phyloP scores from a whole-genome alignment of 1,284 basidiomycete species.

The Spongiforma sp. region DNA sequence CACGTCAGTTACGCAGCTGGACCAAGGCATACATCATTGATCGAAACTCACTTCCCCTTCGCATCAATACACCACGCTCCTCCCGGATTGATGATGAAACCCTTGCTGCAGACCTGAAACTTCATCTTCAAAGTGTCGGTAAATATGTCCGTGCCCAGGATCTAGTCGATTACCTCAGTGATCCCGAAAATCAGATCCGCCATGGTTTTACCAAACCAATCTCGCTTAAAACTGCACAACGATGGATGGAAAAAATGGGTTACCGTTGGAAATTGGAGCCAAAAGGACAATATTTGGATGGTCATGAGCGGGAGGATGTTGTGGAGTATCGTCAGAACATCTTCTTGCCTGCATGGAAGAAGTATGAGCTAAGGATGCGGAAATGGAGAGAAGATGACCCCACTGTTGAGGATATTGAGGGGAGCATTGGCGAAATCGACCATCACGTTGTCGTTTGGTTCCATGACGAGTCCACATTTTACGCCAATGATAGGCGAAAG shows the following conservation, averaged over 20 bases:
- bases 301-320: background rate
- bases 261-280: background rate
- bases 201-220: background rate
- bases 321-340: background rate
- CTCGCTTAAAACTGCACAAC: background rate
- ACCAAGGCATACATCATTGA: background rate
- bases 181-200: background rate
- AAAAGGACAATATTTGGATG: background rate
- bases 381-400: background rate
- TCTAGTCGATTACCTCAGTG: background rate
- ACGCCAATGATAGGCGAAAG: background rate
- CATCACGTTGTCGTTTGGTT: background rate
- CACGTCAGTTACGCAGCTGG: background rate
- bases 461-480: background rate
- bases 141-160: background rate
- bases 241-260: background rate
- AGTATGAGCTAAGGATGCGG: background rate
- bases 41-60: background rate
- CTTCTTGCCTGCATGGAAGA: background rate
- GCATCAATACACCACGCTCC: background rate
- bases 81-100: background rate
- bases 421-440: too few relatives aligned
- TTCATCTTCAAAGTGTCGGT: background rate
- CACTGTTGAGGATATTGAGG: background rate
- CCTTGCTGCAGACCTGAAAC: background rate